These are phyloP conservation scores for Colletotrichum sp. DNA, from an alignment of 2,329 filamentous ascomycete species.

Conservation along the genomic window DNA sequence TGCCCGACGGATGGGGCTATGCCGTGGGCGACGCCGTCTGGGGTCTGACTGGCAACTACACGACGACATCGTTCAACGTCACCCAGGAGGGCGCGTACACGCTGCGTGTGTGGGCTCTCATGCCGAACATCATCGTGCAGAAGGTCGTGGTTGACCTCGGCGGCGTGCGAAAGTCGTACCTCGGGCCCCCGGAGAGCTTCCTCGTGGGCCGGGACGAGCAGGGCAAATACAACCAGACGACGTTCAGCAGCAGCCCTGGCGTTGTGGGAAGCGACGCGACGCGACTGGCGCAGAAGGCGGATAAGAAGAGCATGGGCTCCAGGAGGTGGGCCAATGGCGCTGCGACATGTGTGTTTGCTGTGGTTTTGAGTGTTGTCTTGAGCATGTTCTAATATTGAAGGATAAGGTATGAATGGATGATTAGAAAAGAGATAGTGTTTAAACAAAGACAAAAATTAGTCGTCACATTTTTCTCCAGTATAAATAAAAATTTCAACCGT, in stretches of 20 bases:
- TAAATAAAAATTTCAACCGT: background rate
- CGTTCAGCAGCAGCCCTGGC: constrained; percentile 33
- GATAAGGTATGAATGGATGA: background rate
- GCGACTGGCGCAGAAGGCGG: background rate
- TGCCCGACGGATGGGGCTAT: constrained; percentile 47
- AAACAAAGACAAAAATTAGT: background rate
- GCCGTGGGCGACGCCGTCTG: constrained; percentile 52
- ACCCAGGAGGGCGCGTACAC: constrained; percentile 49
- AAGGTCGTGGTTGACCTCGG: constrained; percentile 63
- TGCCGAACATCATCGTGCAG: constrained; percentile 59
- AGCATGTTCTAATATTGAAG: background rate
- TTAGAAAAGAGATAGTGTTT: background rate
- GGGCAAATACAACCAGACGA: constrained; percentile 41
- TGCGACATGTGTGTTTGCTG: background rate
- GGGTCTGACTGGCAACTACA: constrained; percentile 48
- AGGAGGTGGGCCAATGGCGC: background rate
- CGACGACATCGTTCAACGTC: constrained; percentile 49
- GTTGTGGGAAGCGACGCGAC: constrained; percentile 14
- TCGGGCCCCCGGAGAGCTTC: constrained; percentile 63
- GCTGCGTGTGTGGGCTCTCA: constrained; percentile 55
- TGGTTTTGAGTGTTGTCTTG: background rate
- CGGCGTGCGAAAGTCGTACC: constrained; percentile 57
- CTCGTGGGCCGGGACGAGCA: constrained; percentile 44
- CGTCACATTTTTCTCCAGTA: background rate
- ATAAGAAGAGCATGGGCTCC: background rate